These are phyloP conservation scores for Hortaea werneckii DNA, from an alignment of 2,329 filamentous ascomycete species.

Conservation along the genomic window DNA sequence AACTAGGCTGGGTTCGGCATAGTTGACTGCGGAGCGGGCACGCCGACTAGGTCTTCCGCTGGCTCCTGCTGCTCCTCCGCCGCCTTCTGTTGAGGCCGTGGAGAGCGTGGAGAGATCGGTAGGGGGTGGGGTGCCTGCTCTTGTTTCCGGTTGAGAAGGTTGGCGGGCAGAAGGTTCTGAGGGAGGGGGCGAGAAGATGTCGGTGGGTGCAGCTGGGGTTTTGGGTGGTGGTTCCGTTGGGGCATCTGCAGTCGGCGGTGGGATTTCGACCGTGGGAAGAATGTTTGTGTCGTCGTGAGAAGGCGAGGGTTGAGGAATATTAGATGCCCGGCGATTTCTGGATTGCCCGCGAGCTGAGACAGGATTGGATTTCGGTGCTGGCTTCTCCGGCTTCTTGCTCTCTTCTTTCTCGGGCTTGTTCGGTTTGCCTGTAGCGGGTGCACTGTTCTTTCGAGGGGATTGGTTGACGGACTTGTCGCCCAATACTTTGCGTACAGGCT, in stretches of 20 bases:
- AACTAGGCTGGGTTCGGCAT: conserved; percentile 39
- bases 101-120: conserved; percentile 25
- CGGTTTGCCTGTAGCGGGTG: conserved; percentile 8
- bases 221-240: conserved; percentile 12
- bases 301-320: conserved; percentile 13
- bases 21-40: conserved; percentile 37
- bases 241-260: conserved; percentile 8
- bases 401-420: conserved; percentile 9
- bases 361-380: conserved; percentile 11
- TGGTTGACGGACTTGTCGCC: conserved; percentile 32
- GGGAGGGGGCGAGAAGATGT: conserved; percentile 35
- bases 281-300: conserved; percentile 7
- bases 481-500: conserved; percentile 25
- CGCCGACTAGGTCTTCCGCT: conserved; percentile 33
- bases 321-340: conserved; percentile 7
- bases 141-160: neutral
- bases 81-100: conserved; percentile 21
- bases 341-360: conserved; percentile 1
- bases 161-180: conserved; percentile 30
- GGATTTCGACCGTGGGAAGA: conserved; percentile 13
- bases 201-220: conserved; percentile 18
- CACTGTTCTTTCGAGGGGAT: conserved; percentile 21
- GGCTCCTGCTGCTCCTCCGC: neutral
- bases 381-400: conserved; percentile 1
- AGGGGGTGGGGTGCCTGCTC: conserved; percentile 34